These are phyloP conservation scores for Alternaria panax DNA, from an alignment of 2,329 filamentous ascomycete genomes.

Conservation along the genomic window DNA sequence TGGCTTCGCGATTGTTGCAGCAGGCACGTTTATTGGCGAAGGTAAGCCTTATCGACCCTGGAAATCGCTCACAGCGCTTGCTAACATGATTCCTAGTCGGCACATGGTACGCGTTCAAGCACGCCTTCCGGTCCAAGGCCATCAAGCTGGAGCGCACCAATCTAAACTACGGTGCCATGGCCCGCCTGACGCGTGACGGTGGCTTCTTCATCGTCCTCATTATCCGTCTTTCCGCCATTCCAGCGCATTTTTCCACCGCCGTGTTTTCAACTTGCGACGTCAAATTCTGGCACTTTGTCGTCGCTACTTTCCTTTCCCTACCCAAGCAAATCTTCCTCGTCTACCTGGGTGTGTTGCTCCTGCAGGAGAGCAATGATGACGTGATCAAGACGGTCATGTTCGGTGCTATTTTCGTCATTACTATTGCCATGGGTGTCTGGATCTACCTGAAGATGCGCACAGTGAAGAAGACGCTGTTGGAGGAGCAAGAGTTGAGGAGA, in stretches of 20 bases:
- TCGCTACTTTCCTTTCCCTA: slow-evolving; percentile 44
- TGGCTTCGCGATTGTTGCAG: slow-evolving; percentile 44
- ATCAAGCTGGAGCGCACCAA: slow-evolving; percentile 45
- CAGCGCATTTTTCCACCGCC: slow-evolving; percentile 46
- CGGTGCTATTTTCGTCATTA: slow-evolving; percentile 39
- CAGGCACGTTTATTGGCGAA: slow-evolving; percentile 47
- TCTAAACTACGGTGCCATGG: slow-evolving; percentile 47
- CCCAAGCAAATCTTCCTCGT: slow-evolving; percentile 49
- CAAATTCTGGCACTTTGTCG: slow-evolving; percentile 46
- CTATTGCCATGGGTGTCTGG: slow-evolving; percentile 40
- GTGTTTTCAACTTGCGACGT: slow-evolving; percentile 49
- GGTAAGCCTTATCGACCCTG: slow-evolving; percentile 23
- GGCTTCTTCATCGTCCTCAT: slow-evolving; percentile 46
- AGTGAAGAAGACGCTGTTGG: slow-evolving; percentile 42
- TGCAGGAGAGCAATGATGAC: slow-evolving; percentile 36
- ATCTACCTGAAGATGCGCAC: slow-evolving; percentile 46
- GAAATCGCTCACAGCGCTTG: not conserved
- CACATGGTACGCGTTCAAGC: slow-evolving; percentile 48
- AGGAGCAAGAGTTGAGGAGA: slow-evolving; percentile 19
- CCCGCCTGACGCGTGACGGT: slow-evolving; percentile 44
- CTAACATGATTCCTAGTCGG: slow-evolving; percentile 35
- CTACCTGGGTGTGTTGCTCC: slow-evolving; percentile 44
- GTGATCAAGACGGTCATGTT: slow-evolving; percentile 42
- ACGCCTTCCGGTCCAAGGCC: slow-evolving; percentile 40
- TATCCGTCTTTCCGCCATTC: slow-evolving; percentile 46